Conservation (phyloP, 495 filamentous ascomycete species). For the Xylaria acuta region DNA sequence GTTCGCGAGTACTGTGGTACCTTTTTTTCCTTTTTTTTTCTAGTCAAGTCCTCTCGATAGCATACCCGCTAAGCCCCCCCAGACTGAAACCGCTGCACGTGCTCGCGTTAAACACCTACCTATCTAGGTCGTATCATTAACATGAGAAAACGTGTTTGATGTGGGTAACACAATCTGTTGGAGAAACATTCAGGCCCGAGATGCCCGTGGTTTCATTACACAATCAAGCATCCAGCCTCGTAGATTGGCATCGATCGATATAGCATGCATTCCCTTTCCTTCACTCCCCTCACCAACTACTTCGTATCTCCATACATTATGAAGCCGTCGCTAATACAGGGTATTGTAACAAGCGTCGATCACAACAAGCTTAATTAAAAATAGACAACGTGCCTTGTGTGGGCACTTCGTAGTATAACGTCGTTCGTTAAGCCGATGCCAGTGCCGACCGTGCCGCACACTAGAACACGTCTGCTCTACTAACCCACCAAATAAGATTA, state of each 20-base stretch:
- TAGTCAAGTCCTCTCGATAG: not conserved
- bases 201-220: not conserved
- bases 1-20: not conserved
- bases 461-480: conserved; percentile 8
- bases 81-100: conserved; percentile 20
- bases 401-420: too few species aligned
- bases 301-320: not conserved
- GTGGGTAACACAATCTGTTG: not conserved
- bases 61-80: not conserved
- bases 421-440: not conserved
- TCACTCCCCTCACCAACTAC: not conserved
- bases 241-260: not conserved
- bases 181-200: not conserved
- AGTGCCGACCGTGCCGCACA: conserved; percentile 14
- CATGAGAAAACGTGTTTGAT: conserved; percentile 14
- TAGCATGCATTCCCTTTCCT: not conserved
- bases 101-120: conserved; percentile 1
- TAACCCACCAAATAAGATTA: conserved; percentile 24
- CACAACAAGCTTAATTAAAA: conserved; percentile 19
- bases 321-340: not conserved
- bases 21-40: not conserved
- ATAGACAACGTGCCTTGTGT: conserved; percentile 6
- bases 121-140: not conserved
- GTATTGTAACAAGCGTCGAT: conserved; percentile 4
- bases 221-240: not conserved